Base-by-base conservation (phyloP, 129 eudicot genomes). In the Artemisia argyi region DNA sequence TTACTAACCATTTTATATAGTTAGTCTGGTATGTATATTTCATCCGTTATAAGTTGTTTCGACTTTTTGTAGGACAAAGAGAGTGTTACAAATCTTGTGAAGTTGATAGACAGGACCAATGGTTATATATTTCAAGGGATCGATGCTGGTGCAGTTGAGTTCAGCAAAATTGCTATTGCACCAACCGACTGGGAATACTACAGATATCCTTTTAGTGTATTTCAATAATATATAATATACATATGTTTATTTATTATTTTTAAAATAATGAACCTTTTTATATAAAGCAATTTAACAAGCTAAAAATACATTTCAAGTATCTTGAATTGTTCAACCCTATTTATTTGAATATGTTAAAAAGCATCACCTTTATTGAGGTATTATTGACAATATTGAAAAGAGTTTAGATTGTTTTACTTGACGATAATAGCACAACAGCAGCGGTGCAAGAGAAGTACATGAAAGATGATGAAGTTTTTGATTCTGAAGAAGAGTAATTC, bases 121-220 rank as follows among this genome's bases (percentile, higher is more conserved):
- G 97, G 97, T 4, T 94, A 90, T 76, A 93, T 93, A 68, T 93
- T 93, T 75, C 90, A 88, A 61, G 87, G 93, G 73, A 90, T 90
- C 1, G 96, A 93, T 30, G 89, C 83, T 56, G 90, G 91, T 86
- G 98, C 90, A 17, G 89, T 84, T 49, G 98, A 87, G 79, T 89
- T 89, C 85, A 89, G 98, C 83, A 92, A 92, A 84, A 73, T 92
- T 71, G 96, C 98, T 64, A 83, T 85, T 71, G 83, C 85, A 20
- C 78, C 82, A n/a, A 79, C 79, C 61, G 83, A 80, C 62, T 80
- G 83, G 80, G 80, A 79, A 22, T 79, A 79, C 71, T 87, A 87
- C 75, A 85, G 97, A 89, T 93, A 89, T 93, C 97, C 98, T 93
- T 89, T 74, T 61, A 11, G 7, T 52, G 16, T 11, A 61, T 67